Base-by-base conservation (phyloP, 345 rosid species). In the Punica granatum region DNA sequence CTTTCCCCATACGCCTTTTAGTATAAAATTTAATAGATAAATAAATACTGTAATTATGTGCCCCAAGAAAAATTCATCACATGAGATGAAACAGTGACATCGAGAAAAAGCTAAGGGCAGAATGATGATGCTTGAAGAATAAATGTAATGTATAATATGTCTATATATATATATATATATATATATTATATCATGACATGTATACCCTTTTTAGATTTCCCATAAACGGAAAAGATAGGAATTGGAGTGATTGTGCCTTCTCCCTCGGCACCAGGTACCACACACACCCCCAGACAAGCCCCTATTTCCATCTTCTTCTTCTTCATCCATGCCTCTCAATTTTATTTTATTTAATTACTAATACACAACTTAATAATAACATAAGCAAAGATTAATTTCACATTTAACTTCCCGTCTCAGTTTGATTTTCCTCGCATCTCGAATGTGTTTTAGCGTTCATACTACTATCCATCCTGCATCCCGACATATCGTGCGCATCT, bases 51-150 rank as follows among this genome's bases (percentile, higher is more conserved):
- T 49, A 54, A 53, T 67, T 23, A 36, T 67, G 44, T 23, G 23
- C 21, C 30, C 37, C 69, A 36, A 67, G 69, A 63, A 53, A 1
- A 53, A 36, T 33, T 35, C 23, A 25, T 46, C 23, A 1, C 43
- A 35, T 41, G 41, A 14, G 6, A 63, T 25, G 33, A 19, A 37
- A 33, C 54, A 44, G 56, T 0, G 35, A 67, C 32, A 51, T 19
- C 19, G 6, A 12, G 6, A 30, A 19, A 60, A 32, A 30, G 63
- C 43, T 34, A 18, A 25, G 25, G 69, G 71, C 21, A 34, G 54
- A 68, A 68, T 68, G 41, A 68, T 68, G 71, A 43, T 41, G 18
- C 43, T n/a, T 61, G 41, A 61, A 16, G 25, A 33, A 0, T 53
- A 16, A 15, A 10, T 15, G 39, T 5, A 31, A 61, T 23, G 67